Evolutionary conservation across 2,329 filamentous ascomycete genomes (phyloP).

Genomic region (Ophiostoma perfectum): DNA sequence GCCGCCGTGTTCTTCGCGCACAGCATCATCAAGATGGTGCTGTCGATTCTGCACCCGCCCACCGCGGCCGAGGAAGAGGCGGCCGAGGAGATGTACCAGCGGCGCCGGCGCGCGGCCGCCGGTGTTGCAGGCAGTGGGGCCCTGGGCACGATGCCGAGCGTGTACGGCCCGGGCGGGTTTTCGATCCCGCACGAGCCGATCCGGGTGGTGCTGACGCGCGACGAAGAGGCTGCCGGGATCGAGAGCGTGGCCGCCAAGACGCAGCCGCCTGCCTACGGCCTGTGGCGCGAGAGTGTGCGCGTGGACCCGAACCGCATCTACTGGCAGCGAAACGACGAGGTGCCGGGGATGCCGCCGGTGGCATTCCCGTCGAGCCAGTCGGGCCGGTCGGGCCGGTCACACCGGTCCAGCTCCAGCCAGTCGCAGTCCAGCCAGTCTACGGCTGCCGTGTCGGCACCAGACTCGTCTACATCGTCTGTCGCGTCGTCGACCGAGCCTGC

Average conservation of each 20-base stretch:
- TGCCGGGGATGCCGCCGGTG: conserved; percentile 19
- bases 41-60: conserved; percentile 54
- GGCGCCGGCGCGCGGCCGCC: conserved; percentile 16
- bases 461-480: background rate
- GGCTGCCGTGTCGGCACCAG: background rate
- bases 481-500: conserved; percentile 27
- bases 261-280: conserved; percentile 76
- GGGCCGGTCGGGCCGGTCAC: background rate
- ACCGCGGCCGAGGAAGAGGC: conserved; percentile 30
- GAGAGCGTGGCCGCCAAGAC: conserved; percentile 52
- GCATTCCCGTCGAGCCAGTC: background rate
- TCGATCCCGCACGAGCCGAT: conserved; percentile 69
- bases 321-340: conserved; percentile 63
- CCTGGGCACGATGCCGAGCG: conserved; percentile 35
- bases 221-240: conserved; percentile 62
- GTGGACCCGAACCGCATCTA: conserved; percentile 76
- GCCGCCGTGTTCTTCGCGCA: conserved; percentile 77
- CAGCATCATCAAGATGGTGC: conserved; percentile 65
- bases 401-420: conserved; percentile 11
- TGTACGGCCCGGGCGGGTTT: conserved; percentile 57
- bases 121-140: conserved; percentile 18
- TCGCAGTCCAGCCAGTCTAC: background rate
- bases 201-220: conserved; percentile 65
- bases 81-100: conserved; percentile 31
- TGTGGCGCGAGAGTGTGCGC: conserved; percentile 78